Base-by-base conservation (phyloP, 768 basidiomycete genomes). In the Sporobolomyces phaffii region DNA sequence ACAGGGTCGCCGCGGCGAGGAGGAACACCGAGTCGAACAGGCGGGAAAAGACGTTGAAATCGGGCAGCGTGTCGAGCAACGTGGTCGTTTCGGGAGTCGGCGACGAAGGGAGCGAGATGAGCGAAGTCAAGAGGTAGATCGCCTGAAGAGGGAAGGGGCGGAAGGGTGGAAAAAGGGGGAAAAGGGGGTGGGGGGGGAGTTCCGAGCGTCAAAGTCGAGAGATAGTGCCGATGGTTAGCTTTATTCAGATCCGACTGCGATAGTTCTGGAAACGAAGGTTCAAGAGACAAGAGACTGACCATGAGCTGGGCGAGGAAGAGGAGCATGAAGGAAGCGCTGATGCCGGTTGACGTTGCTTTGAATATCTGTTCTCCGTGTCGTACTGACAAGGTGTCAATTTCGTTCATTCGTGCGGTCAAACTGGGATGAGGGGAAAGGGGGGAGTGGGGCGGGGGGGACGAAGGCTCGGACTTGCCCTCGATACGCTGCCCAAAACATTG, bases 261-360 rank as follows among this genome's bases (percentile, higher is more conserved):
- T n/a, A n/a, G n/a, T n/a, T n/a, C n/a, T n/a, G n/a, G n/a, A n/a
- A n/a, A n/a, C n/a, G 9, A 33, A 54, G 8, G 33, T n/a, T 11
- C 11, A 28, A 40, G 56, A 22, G 1, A 33, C 20, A 24, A 5
- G 20, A 38, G n/a, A 41, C 73, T 29, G 15, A 74, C 74, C 74
- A 75, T 73, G n/a, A 75, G 69, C 40, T 75, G 72, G 14, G 74
- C 66, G 26, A 75, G 69, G 56, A 73, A 75, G 24, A 75, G 70
- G 2, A 75, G 50, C 74, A 75, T 75, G 69, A 75, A 75, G 1
- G 74, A 75, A 0, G 74, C 69, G 56, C 72, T 73, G 48, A 69
- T 54, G 24, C 74, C 74, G 14, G 72, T 62, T 31, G 73, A 74
- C 2, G 74, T 73, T 14, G 73, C 74, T 57, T 72, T 66, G 69